phyloP scores from a whole-genome alignment of 495 filamentous ascomycete species.

The Schizothecium vesticola region DNA sequence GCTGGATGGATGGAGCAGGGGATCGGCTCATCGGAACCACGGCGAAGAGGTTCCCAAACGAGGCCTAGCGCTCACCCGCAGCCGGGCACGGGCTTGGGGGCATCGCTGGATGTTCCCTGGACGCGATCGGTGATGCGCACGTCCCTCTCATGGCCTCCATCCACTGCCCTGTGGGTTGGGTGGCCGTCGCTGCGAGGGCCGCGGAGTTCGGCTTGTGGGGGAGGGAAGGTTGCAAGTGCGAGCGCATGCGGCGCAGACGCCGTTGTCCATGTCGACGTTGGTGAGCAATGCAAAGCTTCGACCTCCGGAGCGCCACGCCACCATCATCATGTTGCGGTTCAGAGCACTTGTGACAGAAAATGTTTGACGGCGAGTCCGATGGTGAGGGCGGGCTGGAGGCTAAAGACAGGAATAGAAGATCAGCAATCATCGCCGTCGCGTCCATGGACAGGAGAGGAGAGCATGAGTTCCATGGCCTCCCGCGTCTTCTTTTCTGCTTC shows the following conservation, averaged over 20 bases:
- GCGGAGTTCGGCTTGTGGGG: not conserved
- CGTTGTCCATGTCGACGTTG: not conserved
- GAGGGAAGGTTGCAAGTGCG: not conserved
- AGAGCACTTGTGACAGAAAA: constrained; percentile 4
- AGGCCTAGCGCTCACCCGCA: constrained; percentile 11
- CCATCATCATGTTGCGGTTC: not conserved
- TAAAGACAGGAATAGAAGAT: constrained; percentile 5
- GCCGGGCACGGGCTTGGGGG: not conserved
- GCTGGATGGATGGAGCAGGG: not conserved
- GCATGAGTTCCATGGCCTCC: not conserved
- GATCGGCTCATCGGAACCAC: constrained; percentile 9
- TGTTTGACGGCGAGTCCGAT: constrained; percentile 1
- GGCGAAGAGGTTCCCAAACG: constrained; percentile 21
- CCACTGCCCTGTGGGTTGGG: not conserved
- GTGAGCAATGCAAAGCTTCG: not conserved
- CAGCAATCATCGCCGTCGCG: not conserved
- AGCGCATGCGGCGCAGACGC: not conserved
- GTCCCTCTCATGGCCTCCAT: not conserved
- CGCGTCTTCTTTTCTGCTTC: constrained; percentile 1
- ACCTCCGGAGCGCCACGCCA: not conserved
- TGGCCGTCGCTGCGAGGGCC: not conserved
- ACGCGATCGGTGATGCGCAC: constrained; percentile 1
- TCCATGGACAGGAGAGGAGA: not conserved
- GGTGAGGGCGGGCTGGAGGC: not conserved
- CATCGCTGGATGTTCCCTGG: not conserved